Base-by-base conservation (phyloP, 192 early-diverging fungal species). In the Radiomyces spectabilis region DNA sequence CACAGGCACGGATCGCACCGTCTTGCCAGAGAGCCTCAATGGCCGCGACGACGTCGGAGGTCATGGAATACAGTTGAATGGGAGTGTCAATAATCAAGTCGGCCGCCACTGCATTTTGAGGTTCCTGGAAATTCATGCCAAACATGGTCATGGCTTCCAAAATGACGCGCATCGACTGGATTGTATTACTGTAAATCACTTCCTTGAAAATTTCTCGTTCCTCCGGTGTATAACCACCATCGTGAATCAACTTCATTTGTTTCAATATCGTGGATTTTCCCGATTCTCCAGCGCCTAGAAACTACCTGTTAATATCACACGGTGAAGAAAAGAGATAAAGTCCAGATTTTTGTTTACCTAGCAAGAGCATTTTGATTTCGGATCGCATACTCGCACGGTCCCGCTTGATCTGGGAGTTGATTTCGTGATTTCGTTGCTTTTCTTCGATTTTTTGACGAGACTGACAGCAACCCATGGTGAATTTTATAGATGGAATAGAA, bases 161-260 rank as follows among this genome's bases (percentile, higher is more conserved):
- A 56, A 93, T 88, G 29, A 92, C 91, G 35, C 87, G 81, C 91
- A 93, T 93, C 39, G 89, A 92, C 77, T 93, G 89, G 58, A 94
- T 84, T 22, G 87, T 86, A 78, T 97, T 97, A 41, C 85, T 88
- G 68, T 91, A 93, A 61, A 97, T 94, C 55, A 94, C 88, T 65
- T 93, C 91, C 70, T 85, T 90, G 80, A 93, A 94, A 30, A 89
- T 87, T 62, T 90, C 88, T 37, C 85, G 78, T 71, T 97, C 94
- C 39, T 92, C 87, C 25, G 76, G 67, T 47, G 82, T 84, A 75
- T 93, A 97, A 6, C 94, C 94, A 56, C 82, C 85, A 65, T 89
- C 94, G 70, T 97, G 92, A 65, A 97, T 94, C 37, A 97, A 79
- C 67, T 91, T 92, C 92, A 97, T 94, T 69, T 97, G 94, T 70